These are phyloP conservation scores for Camellia sinensis DNA, from an alignment of 148 eudicot genomes.

Conservation along the genomic window DNA sequence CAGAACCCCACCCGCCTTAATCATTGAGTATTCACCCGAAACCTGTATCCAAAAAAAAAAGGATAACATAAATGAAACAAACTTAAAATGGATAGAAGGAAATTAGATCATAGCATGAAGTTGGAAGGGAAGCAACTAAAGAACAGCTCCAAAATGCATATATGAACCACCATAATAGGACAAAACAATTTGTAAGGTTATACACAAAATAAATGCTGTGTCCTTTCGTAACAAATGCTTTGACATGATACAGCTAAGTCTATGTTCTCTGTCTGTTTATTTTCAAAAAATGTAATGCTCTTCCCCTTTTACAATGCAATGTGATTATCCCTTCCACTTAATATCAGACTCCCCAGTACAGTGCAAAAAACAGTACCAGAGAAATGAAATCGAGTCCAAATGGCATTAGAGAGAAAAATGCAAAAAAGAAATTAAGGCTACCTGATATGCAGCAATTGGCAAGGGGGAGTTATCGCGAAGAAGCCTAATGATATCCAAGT, in stretches of 20 bases:
- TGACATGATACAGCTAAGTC: no score
- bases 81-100: background rate
- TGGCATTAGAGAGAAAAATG: background rate
- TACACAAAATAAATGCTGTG: background rate
- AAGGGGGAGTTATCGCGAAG: constrained; percentile 77
- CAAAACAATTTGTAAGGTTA: background rate
- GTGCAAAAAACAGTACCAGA: background rate
- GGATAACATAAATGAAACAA: background rate
- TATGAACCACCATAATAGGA: background rate
- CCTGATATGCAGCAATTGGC: constrained; percentile 99
- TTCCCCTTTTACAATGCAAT: background rate
- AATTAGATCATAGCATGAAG: background rate
- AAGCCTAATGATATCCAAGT: constrained; percentile 83
- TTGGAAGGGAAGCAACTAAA: no score
- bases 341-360: no score
- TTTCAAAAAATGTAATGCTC: background rate
- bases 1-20: constrained; percentile 86
- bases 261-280: no score
- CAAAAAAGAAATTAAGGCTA: constrained; percentile 23
- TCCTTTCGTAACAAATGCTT: background rate
- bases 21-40: constrained; percentile 98
- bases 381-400: background rate
- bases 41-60: constrained; percentile 42
- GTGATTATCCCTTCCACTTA: background rate
- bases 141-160: background rate